A percentile compares a stretch with the other conserved stretches of the same genome.
Conservation (phyloP, 2,329 filamentous ascomycete species). For the Macrophomina phaseolina region DNA sequence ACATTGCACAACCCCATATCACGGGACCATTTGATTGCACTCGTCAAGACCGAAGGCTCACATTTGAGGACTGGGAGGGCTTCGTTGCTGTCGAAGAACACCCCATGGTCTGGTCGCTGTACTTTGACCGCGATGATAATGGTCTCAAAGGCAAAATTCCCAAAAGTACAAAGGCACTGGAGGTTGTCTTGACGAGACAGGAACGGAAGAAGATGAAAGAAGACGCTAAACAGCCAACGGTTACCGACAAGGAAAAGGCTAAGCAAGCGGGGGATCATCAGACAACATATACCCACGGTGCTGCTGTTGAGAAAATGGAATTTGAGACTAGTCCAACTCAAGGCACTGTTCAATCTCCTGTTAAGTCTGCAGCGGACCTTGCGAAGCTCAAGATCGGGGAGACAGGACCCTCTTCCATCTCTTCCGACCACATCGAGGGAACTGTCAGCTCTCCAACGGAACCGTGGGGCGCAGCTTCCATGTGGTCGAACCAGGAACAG, state of each 20-base stretch:
- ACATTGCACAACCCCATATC: constrained; percentile 43
- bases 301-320: neutral
- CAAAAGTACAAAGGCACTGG: neutral
- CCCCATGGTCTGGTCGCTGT: constrained; percentile 42
- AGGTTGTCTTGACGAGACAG: constrained; percentile 14
- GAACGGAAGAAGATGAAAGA: constrained; percentile 20
- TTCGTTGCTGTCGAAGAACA: constrained; percentile 46
- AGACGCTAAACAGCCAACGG: constrained; percentile 8
- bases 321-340: neutral
- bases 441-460: constrained; percentile 20
- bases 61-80: constrained; percentile 47
- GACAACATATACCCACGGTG: neutral
- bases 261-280: constrained; percentile 9
- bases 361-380: neutral
- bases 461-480: constrained; percentile 10
- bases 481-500: constrained; percentile 23
- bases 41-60: constrained; percentile 45
- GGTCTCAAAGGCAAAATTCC: constrained; percentile 1
- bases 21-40: constrained; percentile 47
- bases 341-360: neutral
- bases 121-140: constrained; percentile 55
- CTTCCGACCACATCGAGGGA: constrained; percentile 12
- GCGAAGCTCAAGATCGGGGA: constrained; percentile 11
- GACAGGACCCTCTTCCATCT: neutral
- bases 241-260: constrained; percentile 5